Evolutionary conservation across 176 grass and related monocot genomes (phyloP).

Genomic region (Juncus effusus): DNA sequence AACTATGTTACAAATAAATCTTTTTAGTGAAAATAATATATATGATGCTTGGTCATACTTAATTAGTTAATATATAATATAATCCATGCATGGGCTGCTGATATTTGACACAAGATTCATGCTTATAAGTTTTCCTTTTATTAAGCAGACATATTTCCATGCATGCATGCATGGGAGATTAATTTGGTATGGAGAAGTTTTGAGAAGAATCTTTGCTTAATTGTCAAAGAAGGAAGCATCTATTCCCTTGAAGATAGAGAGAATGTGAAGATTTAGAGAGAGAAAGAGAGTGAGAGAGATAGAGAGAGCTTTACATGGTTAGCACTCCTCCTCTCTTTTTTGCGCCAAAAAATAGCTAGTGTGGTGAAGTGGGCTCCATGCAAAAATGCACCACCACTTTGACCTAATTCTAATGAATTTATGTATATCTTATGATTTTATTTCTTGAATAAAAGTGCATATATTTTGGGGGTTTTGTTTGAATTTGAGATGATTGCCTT

Average conservation of each 20-base stretch:
- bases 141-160: no score
- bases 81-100: no score
- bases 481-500: slow-evolving; percentile 33
- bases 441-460: slow-evolving; percentile 14
- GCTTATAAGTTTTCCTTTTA: no score
- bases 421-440: no score
- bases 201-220: slow-evolving; percentile 92
- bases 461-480: slow-evolving; percentile 27
- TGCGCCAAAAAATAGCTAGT: slow-evolving; percentile 13
- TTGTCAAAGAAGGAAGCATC: slow-evolving; percentile 81
- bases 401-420: slow-evolving; percentile 10
- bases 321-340: slow-evolving; percentile 49
- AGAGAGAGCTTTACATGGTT: slow-evolving; percentile 44
- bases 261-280: slow-evolving; percentile 27
- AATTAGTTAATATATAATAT: no score
- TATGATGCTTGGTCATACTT: no score
- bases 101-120: no score
- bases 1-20: no score
- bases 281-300: slow-evolving; percentile 10
- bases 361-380: slow-evolving; percentile 31
- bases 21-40: no score
- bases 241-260: slow-evolving; percentile 70
- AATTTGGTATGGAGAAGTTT: slow-evolving; percentile 44
- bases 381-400: slow-evolving; percentile 55
- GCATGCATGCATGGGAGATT: no score